Evolutionary conservation across 1,284 basidiomycete genomes (phyloP), one percentile per base, ranked within the genome.

Genomic region (Golubevia pallescens): DNA sequence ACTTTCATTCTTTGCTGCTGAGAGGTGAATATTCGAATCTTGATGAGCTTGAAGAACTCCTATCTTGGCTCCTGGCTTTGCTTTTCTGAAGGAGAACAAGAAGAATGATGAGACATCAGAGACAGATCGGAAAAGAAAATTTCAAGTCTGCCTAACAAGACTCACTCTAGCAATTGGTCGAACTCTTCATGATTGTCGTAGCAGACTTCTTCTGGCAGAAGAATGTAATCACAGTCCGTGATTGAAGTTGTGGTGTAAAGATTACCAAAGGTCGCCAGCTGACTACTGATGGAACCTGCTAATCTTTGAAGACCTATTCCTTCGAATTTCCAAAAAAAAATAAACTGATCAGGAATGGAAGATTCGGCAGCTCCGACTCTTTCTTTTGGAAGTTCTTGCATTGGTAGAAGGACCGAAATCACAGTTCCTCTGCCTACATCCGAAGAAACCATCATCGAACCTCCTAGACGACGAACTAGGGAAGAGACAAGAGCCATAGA

Each of bases 1-100:
- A 28, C 67, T 69, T 10, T 67, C 61, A 23, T 75, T 70, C 63
- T 70, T 68, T 60, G 67, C 62, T 0, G 70, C 70, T 5, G 69
- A 63, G 19, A 68, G 65, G n/a, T 70, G 68, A 61, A 75, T 69
- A 0, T 67, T 69, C 21, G 66, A 62, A 60, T 75, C 73, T 23
- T 75, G 61, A 59, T 77, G 68, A 34, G 73, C 74, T 52, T 77
- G 74, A 19, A 77, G 42, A 0, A 77, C 73, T 13, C 74, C 74
- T 16, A 77, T 75, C 65, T 72, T 74, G 63, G 75, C 70, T 2
- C 62, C 73, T 19, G 58, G 56, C 53, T 75, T 75, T 16, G 73
- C 61, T 32, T 73, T 65, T 3, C 34, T 38, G 34, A 5, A 10
- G 34, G 3, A 38, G 3, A 10, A 38, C 5, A 38, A 38, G 34